Base-by-base conservation (phyloP, 139 green algal genomes). In the Chlamydomonas schloesseri region DNA sequence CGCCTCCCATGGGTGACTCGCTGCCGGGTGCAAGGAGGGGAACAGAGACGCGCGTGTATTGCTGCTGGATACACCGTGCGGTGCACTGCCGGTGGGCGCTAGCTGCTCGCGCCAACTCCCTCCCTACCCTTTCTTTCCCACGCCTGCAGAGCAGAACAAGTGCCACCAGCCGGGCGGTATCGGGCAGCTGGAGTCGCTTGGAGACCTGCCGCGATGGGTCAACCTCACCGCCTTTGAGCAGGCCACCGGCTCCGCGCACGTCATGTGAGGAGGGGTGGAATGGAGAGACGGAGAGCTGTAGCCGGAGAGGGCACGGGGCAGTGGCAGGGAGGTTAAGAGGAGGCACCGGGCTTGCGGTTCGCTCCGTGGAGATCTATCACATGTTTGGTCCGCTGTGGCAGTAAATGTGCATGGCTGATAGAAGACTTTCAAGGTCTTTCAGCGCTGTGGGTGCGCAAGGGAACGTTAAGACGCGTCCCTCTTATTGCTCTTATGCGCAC, bases 171-270 rank as follows among this genome's bases (percentile, higher is more conserved):
- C 76, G 3, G 71, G 31, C 5, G 31, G 55, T 28, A 62, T 62
- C 42, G 31, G 34, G 3, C 76, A 83, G 37, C 60, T 83, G 37
- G 34, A 34, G 28, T 62, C 57, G 26, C 73, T 83, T 28, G 36
- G 60, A 1, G 76, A 83, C 76, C 60, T 73, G 76, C 60, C 36
- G 26, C 76, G 76, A 26, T 83, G 76, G 76, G 15, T 83, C 8
- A 26, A 83, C 42, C 60, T 29, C 17, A 20, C 37, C 17, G 60
- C 42, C 0, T 83, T 73, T 37, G 11, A 64, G 34, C 3, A 29
- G 28, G 9, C 60, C 20, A 50, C 26, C 17, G 26, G 37, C 3
- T 62, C 60, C n/a, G 3, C 13, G n/a, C 23, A 34, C 14, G 17
- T 62, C 76, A 73, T 83, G 76, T 83, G 58, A 73, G 76, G 0